Percentiles rank a stretch among this genome's conserved stretches.
These are phyloP conservation scores for Zychaea mexicana DNA, from an alignment of 371 early-diverging fungal species.

Conservation along the genomic window DNA sequence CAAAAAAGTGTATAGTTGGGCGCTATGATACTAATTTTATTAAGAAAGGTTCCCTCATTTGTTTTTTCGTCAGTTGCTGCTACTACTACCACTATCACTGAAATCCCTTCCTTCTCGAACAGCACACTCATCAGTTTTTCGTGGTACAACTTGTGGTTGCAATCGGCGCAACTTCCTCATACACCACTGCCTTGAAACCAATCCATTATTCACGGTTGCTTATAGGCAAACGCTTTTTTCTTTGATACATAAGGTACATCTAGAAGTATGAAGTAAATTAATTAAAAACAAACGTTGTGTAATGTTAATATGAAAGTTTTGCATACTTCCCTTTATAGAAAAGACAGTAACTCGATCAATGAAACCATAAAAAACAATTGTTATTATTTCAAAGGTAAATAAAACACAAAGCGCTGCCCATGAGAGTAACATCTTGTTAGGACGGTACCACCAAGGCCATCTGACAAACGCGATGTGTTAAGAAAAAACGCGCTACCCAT, in stretches of 20 bases:
- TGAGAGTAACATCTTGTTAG: background rate
- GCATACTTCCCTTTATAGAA: background rate
- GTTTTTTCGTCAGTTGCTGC: no score
- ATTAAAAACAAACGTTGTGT: background rate
- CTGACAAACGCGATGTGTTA: background rate
- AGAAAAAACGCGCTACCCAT: no score
- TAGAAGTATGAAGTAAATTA: background rate
- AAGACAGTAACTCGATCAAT: no score
- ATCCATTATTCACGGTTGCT: background rate
- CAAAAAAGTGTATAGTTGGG: no score
- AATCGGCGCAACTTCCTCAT: background rate
- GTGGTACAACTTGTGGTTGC: background rate
- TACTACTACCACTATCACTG: no score
- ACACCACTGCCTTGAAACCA: background rate
- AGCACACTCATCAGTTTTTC: background rate
- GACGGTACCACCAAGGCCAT: background rate
- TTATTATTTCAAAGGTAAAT: background rate
- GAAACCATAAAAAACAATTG: background rate
- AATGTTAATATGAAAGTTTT: background rate
- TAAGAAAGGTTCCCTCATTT: no score
- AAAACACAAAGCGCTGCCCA: background rate
- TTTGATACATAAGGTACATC: no score
- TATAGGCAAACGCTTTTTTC: background rate
- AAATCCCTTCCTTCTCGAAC: background rate
- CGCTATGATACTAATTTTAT: no score